Conservation (phyloP, 2,329 filamentous ascomycete genomes). For the Exophiala viscosa region DNA sequence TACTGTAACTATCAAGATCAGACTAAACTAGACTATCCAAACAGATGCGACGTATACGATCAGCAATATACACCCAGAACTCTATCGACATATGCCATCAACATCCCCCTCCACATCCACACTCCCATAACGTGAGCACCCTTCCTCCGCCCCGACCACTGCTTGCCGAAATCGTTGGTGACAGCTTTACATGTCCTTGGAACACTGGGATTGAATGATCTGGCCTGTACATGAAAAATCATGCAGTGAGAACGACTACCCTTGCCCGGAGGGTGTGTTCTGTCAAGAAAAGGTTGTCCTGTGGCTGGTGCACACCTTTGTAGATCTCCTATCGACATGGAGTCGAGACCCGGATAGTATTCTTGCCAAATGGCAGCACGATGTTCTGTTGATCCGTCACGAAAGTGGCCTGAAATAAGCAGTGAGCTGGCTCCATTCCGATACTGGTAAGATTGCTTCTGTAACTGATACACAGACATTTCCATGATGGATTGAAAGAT, state of each 20-base stretch:
- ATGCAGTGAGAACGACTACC: conserved; percentile 1
- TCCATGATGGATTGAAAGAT: conserved; percentile 7
- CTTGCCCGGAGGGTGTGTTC: conserved; percentile 5
- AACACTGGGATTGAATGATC: conserved; percentile 1
- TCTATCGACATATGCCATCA: background rate
- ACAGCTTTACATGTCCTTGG: conserved; percentile 3
- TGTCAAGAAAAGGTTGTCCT: conserved; percentile 1
- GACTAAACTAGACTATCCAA: too few relatives aligned
- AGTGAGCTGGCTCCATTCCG: conserved; percentile 14
- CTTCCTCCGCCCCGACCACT: background rate
- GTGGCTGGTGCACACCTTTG: conserved; percentile 13
- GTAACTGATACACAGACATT: conserved; percentile 6
- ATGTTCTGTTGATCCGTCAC: conserved; percentile 14
- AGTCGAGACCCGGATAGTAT: background rate
- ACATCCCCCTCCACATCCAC: background rate
- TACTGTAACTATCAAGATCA: too few relatives aligned
- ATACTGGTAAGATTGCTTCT: conserved; percentile 6
- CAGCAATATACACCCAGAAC: too few relatives aligned
- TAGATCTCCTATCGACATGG: background rate
- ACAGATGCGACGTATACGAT: too few relatives aligned
- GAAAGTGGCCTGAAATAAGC: background rate
- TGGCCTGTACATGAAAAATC: conserved; percentile 13
- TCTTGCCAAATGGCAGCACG: background rate
- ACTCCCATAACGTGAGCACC: background rate
- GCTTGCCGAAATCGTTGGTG: background rate